Conservation (phyloP, 345 rosid genomes). For the Camelina laxa region DNA sequence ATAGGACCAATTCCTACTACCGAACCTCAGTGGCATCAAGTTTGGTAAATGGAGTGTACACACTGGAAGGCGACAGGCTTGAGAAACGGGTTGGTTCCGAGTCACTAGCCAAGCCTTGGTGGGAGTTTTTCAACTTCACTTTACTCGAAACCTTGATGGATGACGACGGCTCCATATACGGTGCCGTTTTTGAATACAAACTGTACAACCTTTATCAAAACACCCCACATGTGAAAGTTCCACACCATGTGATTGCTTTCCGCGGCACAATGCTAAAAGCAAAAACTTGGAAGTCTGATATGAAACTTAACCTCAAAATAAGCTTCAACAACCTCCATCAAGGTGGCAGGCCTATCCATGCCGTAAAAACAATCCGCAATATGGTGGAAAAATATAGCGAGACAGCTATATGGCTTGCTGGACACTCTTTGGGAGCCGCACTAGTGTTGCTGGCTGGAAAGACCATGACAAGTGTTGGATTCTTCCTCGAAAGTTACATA, state of each 20-base stretch:
- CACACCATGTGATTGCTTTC: constrained; percentile 61
- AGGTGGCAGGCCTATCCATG: constrained; percentile 48
- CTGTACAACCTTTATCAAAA: not conserved
- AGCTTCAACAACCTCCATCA: constrained; percentile 48
- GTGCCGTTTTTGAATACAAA: constrained; percentile 55
- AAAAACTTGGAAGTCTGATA: constrained; percentile 41
- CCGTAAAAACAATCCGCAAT: constrained; percentile 44
- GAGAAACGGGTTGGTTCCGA: constrained; percentile 41
- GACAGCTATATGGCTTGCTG: constrained; percentile 56
- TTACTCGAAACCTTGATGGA: constrained; percentile 48
- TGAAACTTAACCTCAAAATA: constrained; percentile 42
- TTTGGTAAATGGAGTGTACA: constrained; percentile 58
- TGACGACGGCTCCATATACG: constrained; percentile 59
- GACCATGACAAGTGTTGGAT: constrained; percentile 44
- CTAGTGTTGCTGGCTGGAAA: constrained; percentile 62
- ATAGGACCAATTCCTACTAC: constrained; percentile 51
- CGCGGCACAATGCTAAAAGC: constrained; percentile 54
- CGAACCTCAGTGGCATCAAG: constrained; percentile 54
- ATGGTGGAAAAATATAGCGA: constrained; percentile 30
- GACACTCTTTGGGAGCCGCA: constrained; percentile 74
- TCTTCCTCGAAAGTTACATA: constrained; percentile 49
- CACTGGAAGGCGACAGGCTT: constrained; percentile 53
- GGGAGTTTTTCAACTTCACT: constrained; percentile 59
- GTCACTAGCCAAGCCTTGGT: constrained; percentile 57
- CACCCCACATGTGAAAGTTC: constrained; percentile 17